A percentile compares a stretch with the other conserved stretches of the same genome.
Evolutionary conservation across 768 basidiomycete species (phyloP).

Genomic region (Steccherinum ochraceum): DNA sequence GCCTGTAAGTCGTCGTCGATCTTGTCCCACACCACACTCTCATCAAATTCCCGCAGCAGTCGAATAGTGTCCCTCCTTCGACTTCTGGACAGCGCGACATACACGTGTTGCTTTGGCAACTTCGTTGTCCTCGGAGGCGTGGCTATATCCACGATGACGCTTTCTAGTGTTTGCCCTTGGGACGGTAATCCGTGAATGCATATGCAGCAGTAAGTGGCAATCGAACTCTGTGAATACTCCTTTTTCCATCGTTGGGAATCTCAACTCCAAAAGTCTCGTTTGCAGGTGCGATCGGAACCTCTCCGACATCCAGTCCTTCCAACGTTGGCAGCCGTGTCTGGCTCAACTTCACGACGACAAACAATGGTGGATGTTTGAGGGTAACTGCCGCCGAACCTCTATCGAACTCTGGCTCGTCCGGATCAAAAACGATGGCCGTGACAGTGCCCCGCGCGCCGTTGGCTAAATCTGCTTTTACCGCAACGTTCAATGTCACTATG

Average conservation of each 20-base stretch:
- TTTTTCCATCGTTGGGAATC: not conserved
- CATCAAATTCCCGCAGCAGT: slow-evolving; percentile 25
- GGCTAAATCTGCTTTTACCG: slow-evolving; percentile 35
- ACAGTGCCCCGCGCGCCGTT: slow-evolving; percentile 31
- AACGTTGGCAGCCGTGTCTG: slow-evolving; percentile 21
- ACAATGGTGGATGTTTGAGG: slow-evolving; percentile 23
- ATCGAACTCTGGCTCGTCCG: slow-evolving; percentile 17
- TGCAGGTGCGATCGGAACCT: slow-evolving; percentile 27
- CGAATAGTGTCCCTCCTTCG: slow-evolving; percentile 20
- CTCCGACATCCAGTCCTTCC: slow-evolving; percentile 21
- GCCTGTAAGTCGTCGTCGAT: slow-evolving; percentile 2
- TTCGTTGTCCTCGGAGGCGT: slow-evolving; percentile 24
- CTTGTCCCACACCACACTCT: not conserved
- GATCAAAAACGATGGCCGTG: slow-evolving; percentile 27
- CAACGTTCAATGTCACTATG: slow-evolving; percentile 33
- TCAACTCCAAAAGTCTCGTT: slow-evolving; percentile 15
- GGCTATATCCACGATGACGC: slow-evolving; percentile 32
- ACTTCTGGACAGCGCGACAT: slow-evolving; percentile 34
- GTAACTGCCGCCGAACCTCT: slow-evolving; percentile 11
- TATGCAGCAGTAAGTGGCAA: slow-evolving; percentile 31
- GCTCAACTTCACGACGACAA: slow-evolving; percentile 26
- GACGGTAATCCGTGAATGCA: slow-evolving; percentile 35
- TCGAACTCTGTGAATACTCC: slow-evolving; percentile 18
- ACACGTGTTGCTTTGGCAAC: slow-evolving; percentile 33
- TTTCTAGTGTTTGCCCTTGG: slow-evolving; percentile 37